A percentile compares a stretch with the other conserved stretches of the same genome.
These are phyloP conservation scores for Coniferiporia sulphurascens DNA, from an alignment of 1,284 basidiomycete genomes.

Conservation along the genomic window DNA sequence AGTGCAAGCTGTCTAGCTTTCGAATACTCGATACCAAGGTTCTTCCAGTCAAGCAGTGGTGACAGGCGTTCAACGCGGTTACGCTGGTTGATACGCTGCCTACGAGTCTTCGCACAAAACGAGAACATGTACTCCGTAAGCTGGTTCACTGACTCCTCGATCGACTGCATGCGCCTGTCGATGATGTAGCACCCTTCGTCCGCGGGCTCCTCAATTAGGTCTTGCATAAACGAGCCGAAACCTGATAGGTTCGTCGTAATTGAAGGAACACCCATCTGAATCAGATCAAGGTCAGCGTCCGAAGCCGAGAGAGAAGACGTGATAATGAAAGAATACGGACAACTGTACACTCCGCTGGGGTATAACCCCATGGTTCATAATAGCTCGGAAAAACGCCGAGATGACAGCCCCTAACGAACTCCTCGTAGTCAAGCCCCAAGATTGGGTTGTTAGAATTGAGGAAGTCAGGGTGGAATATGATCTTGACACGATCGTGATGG, in stretches of 20 bases:
- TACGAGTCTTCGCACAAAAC: constrained; percentile 86
- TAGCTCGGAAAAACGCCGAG: constrained; percentile 98
- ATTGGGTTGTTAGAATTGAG: constrained; percentile 97
- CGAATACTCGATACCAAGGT: constrained; percentile 93
- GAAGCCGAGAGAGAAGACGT: neutral
- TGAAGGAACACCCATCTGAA: constrained; percentile 90
- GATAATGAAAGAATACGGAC: constrained; percentile 37
- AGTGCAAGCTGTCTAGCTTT: constrained; percentile 93
- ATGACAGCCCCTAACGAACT: constrained; percentile 97
- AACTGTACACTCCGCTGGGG: constrained; percentile 81
- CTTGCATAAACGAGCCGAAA: constrained; percentile 98
- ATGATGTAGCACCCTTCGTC: constrained; percentile 94
- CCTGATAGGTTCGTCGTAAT: constrained; percentile 97
- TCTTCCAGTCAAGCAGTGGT: constrained; percentile 97
- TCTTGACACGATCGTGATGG: constrained; percentile 82
- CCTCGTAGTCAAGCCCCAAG: constrained; percentile 95
- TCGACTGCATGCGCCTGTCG: constrained; percentile 84
- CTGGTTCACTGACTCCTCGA: constrained; percentile 87
- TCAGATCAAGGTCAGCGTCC: constrained; percentile 14
- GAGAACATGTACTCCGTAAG: constrained; percentile 70
- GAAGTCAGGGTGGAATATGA: constrained; percentile 99
- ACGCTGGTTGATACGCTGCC: constrained; percentile 97
- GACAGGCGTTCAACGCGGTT: constrained; percentile 94
- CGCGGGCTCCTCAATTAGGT: constrained; percentile 88
- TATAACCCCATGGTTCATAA: constrained; percentile 92